phyloP scores from a whole-genome alignment of 164 flowering plant species.

The Amborella trichopoda region DNA sequence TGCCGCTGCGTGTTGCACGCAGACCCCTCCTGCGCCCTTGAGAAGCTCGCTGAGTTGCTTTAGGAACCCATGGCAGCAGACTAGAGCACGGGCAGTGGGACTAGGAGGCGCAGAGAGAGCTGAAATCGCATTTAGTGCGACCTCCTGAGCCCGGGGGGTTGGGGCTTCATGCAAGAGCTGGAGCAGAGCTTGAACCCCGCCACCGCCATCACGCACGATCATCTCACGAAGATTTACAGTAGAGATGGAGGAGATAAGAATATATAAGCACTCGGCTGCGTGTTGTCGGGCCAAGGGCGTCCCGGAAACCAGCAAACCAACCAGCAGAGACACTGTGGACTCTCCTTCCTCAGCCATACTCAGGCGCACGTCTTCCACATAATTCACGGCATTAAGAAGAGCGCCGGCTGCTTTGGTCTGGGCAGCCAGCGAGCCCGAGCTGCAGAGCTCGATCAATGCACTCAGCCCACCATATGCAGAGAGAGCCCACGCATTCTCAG shows the following conservation, averaged over 20 bases:
- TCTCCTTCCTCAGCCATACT: constrained; percentile 54
- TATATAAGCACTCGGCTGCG: constrained; percentile 35
- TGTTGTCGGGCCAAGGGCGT: constrained; percentile 25
- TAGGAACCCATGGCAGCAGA: constrained; percentile 34
- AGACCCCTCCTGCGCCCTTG: constrained; percentile 28
- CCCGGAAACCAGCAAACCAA: constrained; percentile 32
- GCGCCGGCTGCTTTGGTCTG: constrained; percentile 47
- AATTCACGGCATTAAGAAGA: constrained; percentile 34
- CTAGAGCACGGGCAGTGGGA: constrained; percentile 18
- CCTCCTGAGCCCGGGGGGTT: constrained; percentile 33
- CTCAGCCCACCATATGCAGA: constrained; percentile 71
- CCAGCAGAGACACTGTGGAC: constrained; percentile 39
- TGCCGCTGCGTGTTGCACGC: constrained; percentile 37
- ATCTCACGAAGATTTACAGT: constrained; percentile 20
- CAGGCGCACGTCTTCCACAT: constrained; percentile 35
- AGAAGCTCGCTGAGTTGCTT: constrained; percentile 36
- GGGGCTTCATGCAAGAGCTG: constrained; percentile 33
- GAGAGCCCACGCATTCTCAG: constrained; percentile 73
- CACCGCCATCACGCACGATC: constrained; percentile 24
- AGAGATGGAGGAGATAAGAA: constrained; percentile 42
- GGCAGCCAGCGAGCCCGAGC: constrained; percentile 37
- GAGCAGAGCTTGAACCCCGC: constrained; percentile 41
- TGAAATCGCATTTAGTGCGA: constrained; percentile 35
- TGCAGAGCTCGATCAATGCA: constrained; percentile 45
- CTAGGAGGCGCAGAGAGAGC: constrained; percentile 30